Conservation (phyloP, 257 asterid genomes). For the Henckelia pumila region DNA sequence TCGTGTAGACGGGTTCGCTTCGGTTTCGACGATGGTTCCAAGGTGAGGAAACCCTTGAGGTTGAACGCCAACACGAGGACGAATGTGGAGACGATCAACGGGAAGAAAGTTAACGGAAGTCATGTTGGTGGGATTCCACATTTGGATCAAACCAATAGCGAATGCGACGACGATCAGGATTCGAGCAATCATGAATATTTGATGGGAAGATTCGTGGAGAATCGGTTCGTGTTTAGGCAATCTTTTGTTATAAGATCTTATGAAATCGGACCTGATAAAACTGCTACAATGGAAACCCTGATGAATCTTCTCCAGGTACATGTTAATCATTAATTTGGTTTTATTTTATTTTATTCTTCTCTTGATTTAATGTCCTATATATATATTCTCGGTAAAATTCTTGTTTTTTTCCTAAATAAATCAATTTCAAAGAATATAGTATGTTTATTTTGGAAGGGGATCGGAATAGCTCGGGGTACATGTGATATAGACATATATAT, state of each 20-base stretch:
- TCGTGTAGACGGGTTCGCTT: neutral
- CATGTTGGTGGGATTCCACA: conserved; percentile 32
- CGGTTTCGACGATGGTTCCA: neutral
- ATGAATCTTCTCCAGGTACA: conserved; percentile 89
- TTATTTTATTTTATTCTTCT: too few species aligned
- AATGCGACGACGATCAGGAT: conserved; percentile 16
- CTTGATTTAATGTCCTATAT: too few species aligned
- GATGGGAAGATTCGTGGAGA: conserved; percentile 61
- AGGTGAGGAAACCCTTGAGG: conserved; percentile 18
- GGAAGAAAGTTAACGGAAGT: conserved; percentile 64
- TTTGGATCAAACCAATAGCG: conserved; percentile 19
- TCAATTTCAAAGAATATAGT: too few species aligned
- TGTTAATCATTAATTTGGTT: too few species aligned
- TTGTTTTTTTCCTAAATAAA: too few species aligned
- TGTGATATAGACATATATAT: too few species aligned
- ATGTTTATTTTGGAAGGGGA: too few species aligned
- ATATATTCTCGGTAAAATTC: too few species aligned
- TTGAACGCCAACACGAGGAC: conserved; percentile 28
- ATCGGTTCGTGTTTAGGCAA: conserved; percentile 59
- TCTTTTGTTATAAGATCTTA: conserved; percentile 80
- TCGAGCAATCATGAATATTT: conserved; percentile 37
- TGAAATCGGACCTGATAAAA: conserved; percentile 87
- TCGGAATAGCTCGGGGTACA: too few species aligned
- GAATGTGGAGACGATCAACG: conserved; percentile 39
- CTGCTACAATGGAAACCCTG: conserved; percentile 88